These are phyloP conservation scores for Phaseolus coccineus DNA, from an alignment of 331 rosid species.

Conservation along the genomic window DNA sequence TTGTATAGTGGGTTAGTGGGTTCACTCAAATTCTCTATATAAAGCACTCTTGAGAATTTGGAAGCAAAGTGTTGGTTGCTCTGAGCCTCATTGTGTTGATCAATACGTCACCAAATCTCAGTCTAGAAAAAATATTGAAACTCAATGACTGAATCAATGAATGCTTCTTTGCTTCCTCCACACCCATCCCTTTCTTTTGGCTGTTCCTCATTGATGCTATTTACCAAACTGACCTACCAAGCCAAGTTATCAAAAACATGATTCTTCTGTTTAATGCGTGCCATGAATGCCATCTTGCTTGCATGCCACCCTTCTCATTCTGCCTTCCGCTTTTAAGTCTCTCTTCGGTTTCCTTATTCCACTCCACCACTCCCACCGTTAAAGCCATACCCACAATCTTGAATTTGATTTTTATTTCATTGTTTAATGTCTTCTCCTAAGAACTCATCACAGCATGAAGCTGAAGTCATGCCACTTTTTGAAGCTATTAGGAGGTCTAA, in stretches of 20 bases:
- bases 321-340: neutral
- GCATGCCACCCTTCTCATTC: constrained; percentile 28
- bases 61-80: neutral
- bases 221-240: constrained; percentile 72
- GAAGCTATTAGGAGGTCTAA: constrained; percentile 61
- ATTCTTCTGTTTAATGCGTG: constrained; percentile 37
- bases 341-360: neutral
- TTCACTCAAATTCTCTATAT: neutral
- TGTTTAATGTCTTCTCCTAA: constrained; percentile 55
- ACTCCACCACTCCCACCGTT: constrained; percentile 35
- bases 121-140: constrained; percentile 4
- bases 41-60: neutral
- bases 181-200: constrained; percentile 66
- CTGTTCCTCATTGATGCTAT: constrained; percentile 45
- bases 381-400: constrained; percentile 41
- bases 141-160: constrained; percentile 44
- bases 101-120: constrained; percentile 20
- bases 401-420: constrained; percentile 7
- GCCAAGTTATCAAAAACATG: constrained; percentile 50
- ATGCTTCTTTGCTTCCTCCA: constrained; percentile 77
- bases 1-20: neutral
- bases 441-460: constrained; percentile 42
- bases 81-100: neutral
- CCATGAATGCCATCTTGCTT: constrained; percentile 49
- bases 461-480: constrained; percentile 56